Conservation (phyloP, 2,329 filamentous ascomycete species). For the Colletotrichum echinochloae region DNA sequence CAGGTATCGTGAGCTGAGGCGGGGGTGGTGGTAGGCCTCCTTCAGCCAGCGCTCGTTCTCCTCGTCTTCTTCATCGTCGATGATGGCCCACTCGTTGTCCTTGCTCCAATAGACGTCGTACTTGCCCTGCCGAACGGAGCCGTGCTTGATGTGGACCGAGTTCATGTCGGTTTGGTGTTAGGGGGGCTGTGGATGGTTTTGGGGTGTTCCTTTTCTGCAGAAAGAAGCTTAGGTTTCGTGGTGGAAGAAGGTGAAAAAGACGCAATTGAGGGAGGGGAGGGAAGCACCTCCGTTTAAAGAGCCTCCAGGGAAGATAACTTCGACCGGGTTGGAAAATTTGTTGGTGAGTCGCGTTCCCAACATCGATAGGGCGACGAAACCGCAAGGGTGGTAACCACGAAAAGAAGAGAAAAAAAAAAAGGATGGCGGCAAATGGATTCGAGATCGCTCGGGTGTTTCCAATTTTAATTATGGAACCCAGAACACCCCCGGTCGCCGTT, state of each 20-base stretch:
- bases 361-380: constrained; percentile 7
- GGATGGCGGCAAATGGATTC: constrained; percentile 10
- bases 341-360: constrained; percentile 1
- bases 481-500: neutral
- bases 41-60: constrained; percentile 20
- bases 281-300: neutral
- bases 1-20: constrained; percentile 16
- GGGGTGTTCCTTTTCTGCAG: neutral
- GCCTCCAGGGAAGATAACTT: neutral
- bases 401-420: neutral
- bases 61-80: constrained; percentile 39
- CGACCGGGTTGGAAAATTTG: neutral
- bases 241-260: neutral
- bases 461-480: constrained; percentile 10
- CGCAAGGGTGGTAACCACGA: neutral
- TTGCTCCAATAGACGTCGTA: constrained; percentile 27
- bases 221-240: too few species aligned
- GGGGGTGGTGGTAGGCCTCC: constrained; percentile 10
- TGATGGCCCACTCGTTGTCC: constrained; percentile 40
- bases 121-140: constrained; percentile 23
- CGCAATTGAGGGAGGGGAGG: neutral
- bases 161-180: constrained; percentile 6
- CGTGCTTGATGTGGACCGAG: constrained; percentile 14
- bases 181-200: neutral
- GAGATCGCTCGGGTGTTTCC: constrained; percentile 25